Evolutionary conservation across 1,284 basidiomycete genomes (phyloP), one percentile per base, ranked within the genome.

Genomic region (Leccinum insolens): DNA sequence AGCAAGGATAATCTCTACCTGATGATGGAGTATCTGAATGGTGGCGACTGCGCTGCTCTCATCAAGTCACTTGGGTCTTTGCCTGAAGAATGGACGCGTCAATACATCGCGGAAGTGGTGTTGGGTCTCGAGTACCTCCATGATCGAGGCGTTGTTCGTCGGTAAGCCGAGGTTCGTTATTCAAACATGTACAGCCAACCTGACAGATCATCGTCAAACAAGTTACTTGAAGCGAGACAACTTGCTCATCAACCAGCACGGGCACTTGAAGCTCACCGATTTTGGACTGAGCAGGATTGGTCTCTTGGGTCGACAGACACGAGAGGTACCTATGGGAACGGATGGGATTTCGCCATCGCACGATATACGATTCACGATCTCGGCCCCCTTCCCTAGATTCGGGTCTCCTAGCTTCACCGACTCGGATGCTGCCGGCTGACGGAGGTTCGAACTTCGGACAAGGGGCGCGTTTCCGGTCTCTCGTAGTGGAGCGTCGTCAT

Each of bases 211-310:
- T 58, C 63, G 12, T 67, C 61, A 72, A 20, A 77, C 55, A 65
- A 97, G 96, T 83, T 98, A 99, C 79, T 83, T 99, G 74, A 99
- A 99, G 79, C 97, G 97, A 12, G 97, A 99, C 82, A 99, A 99
- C 78, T 81, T 99, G 60, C 91, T 99, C 49, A 99, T 99, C 74
- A 96, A 99, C 80, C 89, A 95, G 63, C 92, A 95, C 72, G 97
- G 97, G 11, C 97, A 99, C 77, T 84, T 99, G 72, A 99, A 99
- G 80, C 87, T 99, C 41, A 99, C 97, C 31, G 98, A 99, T 81
- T 99, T 99, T 80, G 98, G 98, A 68, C 83, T 99, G 31, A 98
- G 96, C 71, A 90, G 96, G 76, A 98, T 99, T 74, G 98, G 98
- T 89, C 84, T 99, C 37, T 85, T 99, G 20, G 96, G 97, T 64